Conservation (phyloP, 495 filamentous ascomycete genomes). For the Bacidia gigantensis region DNA sequence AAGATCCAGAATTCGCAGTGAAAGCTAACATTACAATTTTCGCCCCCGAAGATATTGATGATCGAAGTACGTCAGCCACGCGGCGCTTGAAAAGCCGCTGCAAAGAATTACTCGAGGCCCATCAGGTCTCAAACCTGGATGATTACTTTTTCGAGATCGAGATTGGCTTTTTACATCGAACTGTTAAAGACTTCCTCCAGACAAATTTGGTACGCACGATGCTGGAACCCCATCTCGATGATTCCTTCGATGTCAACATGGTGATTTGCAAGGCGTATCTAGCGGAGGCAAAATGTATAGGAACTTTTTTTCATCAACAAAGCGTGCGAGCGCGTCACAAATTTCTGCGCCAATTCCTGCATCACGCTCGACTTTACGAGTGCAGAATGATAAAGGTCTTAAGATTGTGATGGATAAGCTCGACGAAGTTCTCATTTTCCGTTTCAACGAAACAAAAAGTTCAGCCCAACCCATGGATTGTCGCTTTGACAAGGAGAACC, state of each 20-base stretch:
- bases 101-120: not conserved
- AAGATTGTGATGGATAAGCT: too few relatives aligned
- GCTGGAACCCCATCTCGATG: not conserved
- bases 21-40: not conserved
- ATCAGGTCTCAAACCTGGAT: not conserved
- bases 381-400: not conserved
- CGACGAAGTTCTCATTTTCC: too few relatives aligned
- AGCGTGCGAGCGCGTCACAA: not conserved
- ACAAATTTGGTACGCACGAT: not conserved
- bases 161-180: not conserved
- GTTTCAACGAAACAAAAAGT: too few relatives aligned
- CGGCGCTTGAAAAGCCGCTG: slow-evolving; percentile 2
- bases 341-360: not conserved
- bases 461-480: too few relatives aligned
- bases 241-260: not conserved
- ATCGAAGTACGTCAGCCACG: not conserved
- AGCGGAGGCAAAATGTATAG: not conserved
- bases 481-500: too few relatives aligned
- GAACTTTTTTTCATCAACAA: not conserved
- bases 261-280: not conserved
- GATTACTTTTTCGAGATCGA: not conserved
- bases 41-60: not conserved
- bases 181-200: not conserved
- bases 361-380: not conserved
- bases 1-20: not conserved